Percentiles rank a stretch among this genome's conserved stretches.
Conservation (phyloP, 805 yeast species). For the Metschnikowia henanensis region DNA sequence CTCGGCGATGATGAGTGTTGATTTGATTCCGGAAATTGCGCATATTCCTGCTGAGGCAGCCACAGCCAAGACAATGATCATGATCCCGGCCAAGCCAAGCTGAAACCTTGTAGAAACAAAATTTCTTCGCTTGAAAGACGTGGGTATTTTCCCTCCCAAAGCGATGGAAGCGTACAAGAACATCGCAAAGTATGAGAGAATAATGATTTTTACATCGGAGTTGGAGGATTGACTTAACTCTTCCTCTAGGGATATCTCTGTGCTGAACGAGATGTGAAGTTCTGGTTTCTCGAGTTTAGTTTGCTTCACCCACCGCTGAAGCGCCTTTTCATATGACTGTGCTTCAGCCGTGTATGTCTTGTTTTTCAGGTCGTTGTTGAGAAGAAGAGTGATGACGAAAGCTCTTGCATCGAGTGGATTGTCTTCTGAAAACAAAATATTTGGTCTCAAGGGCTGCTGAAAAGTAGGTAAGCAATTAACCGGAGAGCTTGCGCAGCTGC, state of each 20-base stretch:
- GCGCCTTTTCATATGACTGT: conserved; percentile 66
- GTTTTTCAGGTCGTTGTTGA: conserved; percentile 52
- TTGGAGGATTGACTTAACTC: conserved; percentile 82
- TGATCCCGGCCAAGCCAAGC: conserved; percentile 81
- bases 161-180: conserved; percentile 85
- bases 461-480: conserved; percentile 88
- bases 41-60: conserved; percentile 80
- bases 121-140: conserved; percentile 25
- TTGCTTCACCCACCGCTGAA: conserved; percentile 53
- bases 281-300: conserved; percentile 54
- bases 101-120: conserved; percentile 61
- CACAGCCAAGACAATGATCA: conserved; percentile 80
- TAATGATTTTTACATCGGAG: conserved; percentile 70
- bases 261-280: conserved; percentile 67
- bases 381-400: conserved; percentile 70
- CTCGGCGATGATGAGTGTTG: conserved; percentile 92
- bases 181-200: conserved; percentile 80
- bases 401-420: conserved; percentile 65
- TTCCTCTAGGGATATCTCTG: conserved; percentile 81
- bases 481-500: conserved; percentile 72
- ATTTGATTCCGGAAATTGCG: conserved; percentile 72
- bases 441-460: conserved; percentile 83
- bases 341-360: conserved; percentile 39
- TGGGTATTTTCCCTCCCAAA: conserved; percentile 60
- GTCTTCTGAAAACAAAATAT: conserved; percentile 56